Evolutionary conservation across 257 asterid species (phyloP).

Genomic region (Scutellaria barbata): DNA sequence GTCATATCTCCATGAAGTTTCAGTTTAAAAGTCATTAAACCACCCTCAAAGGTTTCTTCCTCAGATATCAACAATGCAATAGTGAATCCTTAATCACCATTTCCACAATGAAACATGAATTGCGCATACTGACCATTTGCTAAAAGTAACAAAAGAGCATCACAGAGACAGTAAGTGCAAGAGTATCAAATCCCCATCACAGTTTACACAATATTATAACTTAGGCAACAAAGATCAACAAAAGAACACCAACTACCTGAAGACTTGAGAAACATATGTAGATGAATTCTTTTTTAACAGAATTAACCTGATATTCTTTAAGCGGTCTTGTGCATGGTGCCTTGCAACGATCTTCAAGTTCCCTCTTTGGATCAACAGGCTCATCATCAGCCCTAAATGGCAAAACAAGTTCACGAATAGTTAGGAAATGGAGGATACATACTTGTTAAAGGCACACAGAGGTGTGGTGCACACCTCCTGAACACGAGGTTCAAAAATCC

Average conservation of each 20-base stretch:
- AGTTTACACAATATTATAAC: neutral
- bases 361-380: slow-evolving; percentile 80
- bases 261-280: neutral
- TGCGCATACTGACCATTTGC: neutral
- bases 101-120: neutral
- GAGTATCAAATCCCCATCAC: neutral
- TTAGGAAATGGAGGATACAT: neutral
- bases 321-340: slow-evolving; percentile 78
- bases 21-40: too few relatives aligned
- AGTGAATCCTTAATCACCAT: neutral
- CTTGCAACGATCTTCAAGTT: slow-evolving; percentile 77
- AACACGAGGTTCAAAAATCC: too few relatives aligned
- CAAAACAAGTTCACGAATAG: slow-evolving; percentile 9
- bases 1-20: too few relatives aligned
- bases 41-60: neutral
- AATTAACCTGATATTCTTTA: slow-evolving; percentile 72
- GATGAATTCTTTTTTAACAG: neutral
- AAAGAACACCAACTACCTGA: slow-evolving; percentile 5
- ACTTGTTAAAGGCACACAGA: too few relatives aligned
- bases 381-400: slow-evolving; percentile 77
- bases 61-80: neutral
- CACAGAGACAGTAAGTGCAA: neutral
- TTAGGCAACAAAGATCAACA: neutral
- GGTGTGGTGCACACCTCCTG: too few relatives aligned
- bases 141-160: neutral